Evolutionary conservation across 768 basidiomycete species (phyloP).

Genomic region (Tricholoma saponaceum): DNA sequence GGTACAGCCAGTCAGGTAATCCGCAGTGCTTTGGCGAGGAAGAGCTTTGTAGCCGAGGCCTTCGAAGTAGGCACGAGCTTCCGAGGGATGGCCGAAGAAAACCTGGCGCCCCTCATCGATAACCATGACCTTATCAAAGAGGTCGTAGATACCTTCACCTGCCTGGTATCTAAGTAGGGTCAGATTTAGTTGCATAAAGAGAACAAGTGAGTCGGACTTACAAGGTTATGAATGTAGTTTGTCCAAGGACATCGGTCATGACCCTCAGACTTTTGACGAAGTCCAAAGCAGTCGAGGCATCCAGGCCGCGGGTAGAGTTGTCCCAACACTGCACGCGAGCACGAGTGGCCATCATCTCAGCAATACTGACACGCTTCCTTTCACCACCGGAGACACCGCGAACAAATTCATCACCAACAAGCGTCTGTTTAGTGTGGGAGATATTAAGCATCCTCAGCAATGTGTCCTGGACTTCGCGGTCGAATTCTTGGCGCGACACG

Average conservation of each 20-base stretch:
- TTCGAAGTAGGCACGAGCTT: slow-evolving; percentile 80
- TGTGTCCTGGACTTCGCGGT: slow-evolving; percentile 51
- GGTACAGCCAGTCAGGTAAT: slow-evolving; percentile 82
- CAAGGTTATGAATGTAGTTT: slow-evolving; percentile 78
- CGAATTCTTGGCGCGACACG: slow-evolving; percentile 55
- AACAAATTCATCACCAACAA: slow-evolving; percentile 85
- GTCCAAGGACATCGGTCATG: slow-evolving; percentile 79
- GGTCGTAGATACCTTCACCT: slow-evolving; percentile 69
- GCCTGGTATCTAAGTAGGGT: slow-evolving; percentile 61
- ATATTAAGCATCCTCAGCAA: slow-evolving; percentile 81
- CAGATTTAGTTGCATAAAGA: slow-evolving; percentile 2
- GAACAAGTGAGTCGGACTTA: slow-evolving; percentile 26
- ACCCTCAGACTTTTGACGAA: slow-evolving; percentile 75
- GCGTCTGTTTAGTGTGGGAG: slow-evolving; percentile 70
- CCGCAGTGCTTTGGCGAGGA: slow-evolving; percentile 81
- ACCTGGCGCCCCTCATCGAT: slow-evolving; percentile 79
- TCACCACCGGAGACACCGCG: slow-evolving; percentile 80
- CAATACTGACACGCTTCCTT: slow-evolving; percentile 76
- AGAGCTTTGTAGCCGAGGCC: slow-evolving; percentile 66
- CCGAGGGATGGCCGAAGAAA: slow-evolving; percentile 70
- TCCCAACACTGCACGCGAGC: slow-evolving; percentile 83
- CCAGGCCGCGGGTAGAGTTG: slow-evolving; percentile 77
- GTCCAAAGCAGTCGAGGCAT: slow-evolving; percentile 86
- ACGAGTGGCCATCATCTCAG: slow-evolving; percentile 83
- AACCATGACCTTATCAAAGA: slow-evolving; percentile 88